Conservation (phyloP, 306 rosid species). For the Urtica urens region DNA sequence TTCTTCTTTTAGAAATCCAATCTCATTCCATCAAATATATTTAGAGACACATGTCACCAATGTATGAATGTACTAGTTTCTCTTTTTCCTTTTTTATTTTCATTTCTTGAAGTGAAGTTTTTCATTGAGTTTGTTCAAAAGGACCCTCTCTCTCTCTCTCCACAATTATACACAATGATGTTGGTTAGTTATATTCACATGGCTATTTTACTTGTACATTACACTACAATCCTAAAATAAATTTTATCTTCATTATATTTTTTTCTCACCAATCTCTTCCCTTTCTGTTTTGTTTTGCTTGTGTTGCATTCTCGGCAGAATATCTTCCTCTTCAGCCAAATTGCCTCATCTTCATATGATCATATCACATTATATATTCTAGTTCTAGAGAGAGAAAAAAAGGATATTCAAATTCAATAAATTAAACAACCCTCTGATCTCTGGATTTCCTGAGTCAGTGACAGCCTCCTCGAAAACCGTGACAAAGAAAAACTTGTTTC, state of each 20-base stretch:
- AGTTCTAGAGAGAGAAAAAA: too few species aligned
- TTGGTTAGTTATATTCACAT: background rate
- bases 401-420: constrained; percentile 15
- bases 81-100: background rate
- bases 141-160: constrained; percentile 1
- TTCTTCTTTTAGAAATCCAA: too few species aligned
- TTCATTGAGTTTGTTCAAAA: background rate
- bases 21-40: too few species aligned
- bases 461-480: constrained; percentile 20
- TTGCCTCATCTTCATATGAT: constrained; percentile 29
- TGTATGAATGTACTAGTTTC: too few species aligned
- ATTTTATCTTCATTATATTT: constrained; percentile 15
- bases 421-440: constrained; percentile 17
- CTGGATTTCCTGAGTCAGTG: constrained; percentile 15
- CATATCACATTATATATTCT: too few species aligned
- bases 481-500: constrained; percentile 15
- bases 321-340: background rate
- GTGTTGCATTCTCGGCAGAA: background rate
- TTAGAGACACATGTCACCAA: too few species aligned
- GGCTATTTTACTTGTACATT: too few species aligned
- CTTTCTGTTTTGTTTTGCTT: background rate
- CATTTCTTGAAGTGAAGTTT: constrained; percentile 3
- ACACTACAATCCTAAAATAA: too few species aligned
- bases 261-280: background rate
- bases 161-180: background rate